A percentile compares a stretch with the other conserved stretches of the same genome.
Conservation (phyloP, 257 asterid species). For the Voacanga thouarsii region DNA sequence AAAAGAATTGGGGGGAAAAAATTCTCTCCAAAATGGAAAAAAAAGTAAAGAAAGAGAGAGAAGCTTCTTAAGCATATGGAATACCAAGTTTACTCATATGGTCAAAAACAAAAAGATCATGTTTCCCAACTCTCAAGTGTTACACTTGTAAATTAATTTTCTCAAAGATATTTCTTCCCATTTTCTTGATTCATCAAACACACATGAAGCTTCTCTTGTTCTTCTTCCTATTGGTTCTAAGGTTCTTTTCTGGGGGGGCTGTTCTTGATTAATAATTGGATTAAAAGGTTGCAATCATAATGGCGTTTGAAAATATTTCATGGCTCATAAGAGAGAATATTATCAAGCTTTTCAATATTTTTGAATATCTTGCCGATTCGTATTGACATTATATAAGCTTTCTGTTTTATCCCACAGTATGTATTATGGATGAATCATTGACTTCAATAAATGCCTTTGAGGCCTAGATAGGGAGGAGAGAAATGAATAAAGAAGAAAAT, state of each 20-base stretch:
- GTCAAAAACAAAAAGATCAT: no score
- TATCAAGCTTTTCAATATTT: background rate
- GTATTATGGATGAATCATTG: background rate
- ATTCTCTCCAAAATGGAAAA: background rate
- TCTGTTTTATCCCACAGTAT: background rate
- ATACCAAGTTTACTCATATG: background rate
- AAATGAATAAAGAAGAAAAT: background rate
- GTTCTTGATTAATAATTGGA: background rate
- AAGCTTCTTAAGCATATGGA: background rate
- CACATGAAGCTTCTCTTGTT: background rate
- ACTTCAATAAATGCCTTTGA: background rate
- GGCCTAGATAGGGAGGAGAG: background rate
- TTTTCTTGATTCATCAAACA: background rate
- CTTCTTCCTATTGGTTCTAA: background rate
- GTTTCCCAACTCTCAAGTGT: background rate
- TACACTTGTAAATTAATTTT: no score
- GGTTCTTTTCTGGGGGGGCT: background rate
- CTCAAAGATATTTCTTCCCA: no score
- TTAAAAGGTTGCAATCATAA: background rate
- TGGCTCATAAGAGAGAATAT: background rate
- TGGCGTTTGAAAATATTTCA: background rate
- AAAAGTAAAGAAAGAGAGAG: background rate
- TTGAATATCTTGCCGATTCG: background rate
- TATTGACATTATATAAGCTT: background rate
- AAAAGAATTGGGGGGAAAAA: background rate